A percentile compares a stretch with the other conserved stretches of the same genome.
phyloP scores from a whole-genome alignment of 164 flowering plant genomes.

The Houttuynia cordata region DNA sequence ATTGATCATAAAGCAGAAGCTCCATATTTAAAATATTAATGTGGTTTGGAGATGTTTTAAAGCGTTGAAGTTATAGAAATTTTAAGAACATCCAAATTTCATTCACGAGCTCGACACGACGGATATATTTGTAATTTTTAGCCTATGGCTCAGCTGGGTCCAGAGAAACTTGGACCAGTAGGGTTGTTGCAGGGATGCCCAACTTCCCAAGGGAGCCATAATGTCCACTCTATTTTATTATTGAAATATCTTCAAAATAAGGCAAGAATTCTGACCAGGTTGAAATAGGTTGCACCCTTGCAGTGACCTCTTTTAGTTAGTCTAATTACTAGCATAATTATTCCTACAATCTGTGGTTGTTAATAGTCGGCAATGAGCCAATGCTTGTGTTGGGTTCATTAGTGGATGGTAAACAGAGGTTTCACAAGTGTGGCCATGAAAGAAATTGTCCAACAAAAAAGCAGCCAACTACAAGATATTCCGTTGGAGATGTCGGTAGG shows the following conservation, averaged over 20 bases:
- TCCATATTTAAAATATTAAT: too few species aligned
- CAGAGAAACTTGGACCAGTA: not conserved
- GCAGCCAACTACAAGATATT: not conserved
- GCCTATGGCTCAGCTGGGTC: not conserved
- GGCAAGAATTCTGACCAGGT: not conserved
- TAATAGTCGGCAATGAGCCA: not conserved
- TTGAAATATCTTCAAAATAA: not conserved
- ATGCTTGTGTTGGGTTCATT: not conserved
- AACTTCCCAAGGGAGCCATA: constrained; percentile 3
- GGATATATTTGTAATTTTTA: not conserved
- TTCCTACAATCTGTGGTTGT: not conserved
- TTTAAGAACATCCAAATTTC: not conserved
- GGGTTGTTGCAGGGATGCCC: constrained; percentile 3
- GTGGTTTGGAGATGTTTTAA: not conserved
- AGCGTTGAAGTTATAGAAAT: not conserved
- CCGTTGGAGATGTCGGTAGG: constrained; percentile 7
- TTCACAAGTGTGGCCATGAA: not conserved
- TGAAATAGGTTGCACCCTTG: too few species aligned
- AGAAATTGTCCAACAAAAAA: not conserved
- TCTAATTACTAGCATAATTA: not conserved
- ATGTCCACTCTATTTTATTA: not conserved
- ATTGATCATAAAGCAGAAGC: too few species aligned
- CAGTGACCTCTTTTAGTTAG: not conserved
- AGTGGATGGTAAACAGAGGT: not conserved
- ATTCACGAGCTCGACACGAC: not conserved